Evolutionary conservation across 2,329 filamentous ascomycete species (phyloP), one percentile per base, ranked within the genome.

Genomic region (Penicillium sp.): DNA sequence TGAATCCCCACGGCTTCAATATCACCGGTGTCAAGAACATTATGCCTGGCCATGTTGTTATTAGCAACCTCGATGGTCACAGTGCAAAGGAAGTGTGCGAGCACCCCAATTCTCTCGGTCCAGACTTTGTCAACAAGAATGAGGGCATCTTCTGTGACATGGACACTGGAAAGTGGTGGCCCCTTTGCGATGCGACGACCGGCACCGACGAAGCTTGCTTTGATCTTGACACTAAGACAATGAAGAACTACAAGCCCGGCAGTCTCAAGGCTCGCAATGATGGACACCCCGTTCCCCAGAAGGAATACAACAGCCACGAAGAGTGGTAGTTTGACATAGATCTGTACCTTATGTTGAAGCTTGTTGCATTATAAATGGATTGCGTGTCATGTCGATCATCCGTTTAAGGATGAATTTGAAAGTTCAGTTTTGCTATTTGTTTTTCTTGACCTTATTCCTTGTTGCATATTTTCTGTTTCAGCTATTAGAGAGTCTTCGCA

Each of bases 191-290:
- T 26, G 44, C 28, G 44, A 47, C 10, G 13, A 28, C 44, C 7
- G 44, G 44, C 6, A 47, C 44, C 22, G 44, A 47, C 24, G 44
- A 47, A 24, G 44, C 44, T 28, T 47, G 44, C 44, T 47, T 47
- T 1, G 44, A 47, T 28, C 44, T 47, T n/a, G 44, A 47, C 44
- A 47, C 44, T 4, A 47, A 47, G 44, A 26, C 22, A 5, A 47
- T 47, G 44, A 47, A 47, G 44, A 26, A 47, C 44, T 47, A 47
- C 44, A 47, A 47, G 44, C 44, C 44, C 9, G 44, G 44, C 13
- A 47, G 44, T 9, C 12, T 47, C 15, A 22, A 26, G 12, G 28
- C 22, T 17, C 44, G 44, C 44, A 47, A 47, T 28, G 44, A 47
- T 5, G 44, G 44, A 8, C 44, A 47, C 24, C 44, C 44, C 12